Base-by-base conservation (phyloP, 2,329 filamentous ascomycete genomes). In the Penicillium crustosum region DNA sequence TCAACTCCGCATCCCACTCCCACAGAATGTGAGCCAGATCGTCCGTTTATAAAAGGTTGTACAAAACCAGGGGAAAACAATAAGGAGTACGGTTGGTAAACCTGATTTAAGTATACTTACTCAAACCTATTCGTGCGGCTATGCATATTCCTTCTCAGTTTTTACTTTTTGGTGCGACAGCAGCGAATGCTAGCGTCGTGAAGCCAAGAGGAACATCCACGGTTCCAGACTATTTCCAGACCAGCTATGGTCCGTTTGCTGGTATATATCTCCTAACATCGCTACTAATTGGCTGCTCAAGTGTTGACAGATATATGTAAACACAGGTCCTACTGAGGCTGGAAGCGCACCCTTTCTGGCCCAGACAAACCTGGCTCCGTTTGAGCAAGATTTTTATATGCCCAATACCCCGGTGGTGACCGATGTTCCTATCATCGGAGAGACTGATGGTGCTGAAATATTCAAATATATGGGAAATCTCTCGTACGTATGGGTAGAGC, bases 321-420 rank as follows among this genome's bases (percentile, higher is more conserved):
- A 19, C 1, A 45, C 15, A 62, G 60, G 60, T 6, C 44, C 53
- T 2, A 57, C 52, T 13, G 54, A 86, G n/a, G 92, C 89, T 1
- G 89, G 89, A 15, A 77, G 75, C 55, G 79, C 88, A 27, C 85
- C 89, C 1, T 91, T 90, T 70, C 77, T 92, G 57, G 89, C 88
- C 1, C 84, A 90, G 75, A 90, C 85, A 7, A 86, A 88, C 62
- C 82, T 83, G 1, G 86, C 89, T 39, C 82, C 87, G 21, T 88
- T 89, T 61, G 71, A 76, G 19, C 81, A 85, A 9, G 83, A 76
- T 2, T 81, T 85, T 6, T 91, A 86, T 68, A 84, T 87, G 33
- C 86, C 88, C 15, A 89, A 89, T 66, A 78, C 82, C 49, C 89
- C 89, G 49, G 77, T 92, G 56, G 87, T 90, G 76, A 92, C 89